These are phyloP conservation scores for Penicillium herquei DNA, from an alignment of 495 filamentous ascomycete genomes.

Conservation along the genomic window DNA sequence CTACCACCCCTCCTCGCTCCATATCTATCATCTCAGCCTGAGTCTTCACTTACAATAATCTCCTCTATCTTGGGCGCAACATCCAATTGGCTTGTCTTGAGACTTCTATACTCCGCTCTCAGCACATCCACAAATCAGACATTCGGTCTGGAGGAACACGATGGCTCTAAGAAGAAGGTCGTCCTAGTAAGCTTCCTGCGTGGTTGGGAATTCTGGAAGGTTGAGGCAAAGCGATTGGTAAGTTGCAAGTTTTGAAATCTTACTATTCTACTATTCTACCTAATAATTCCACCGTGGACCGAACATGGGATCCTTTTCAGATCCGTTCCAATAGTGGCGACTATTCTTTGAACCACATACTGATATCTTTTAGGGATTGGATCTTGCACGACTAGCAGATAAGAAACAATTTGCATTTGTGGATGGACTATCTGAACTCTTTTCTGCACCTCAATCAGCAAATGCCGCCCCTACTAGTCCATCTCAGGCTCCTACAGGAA, in stretches of 20 bases:
- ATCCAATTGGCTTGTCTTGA: constrained; percentile 71
- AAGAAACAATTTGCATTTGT: constrained; percentile 65
- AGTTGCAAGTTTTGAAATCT: constrained; percentile 20
- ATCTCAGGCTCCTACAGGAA: constrained; percentile 14
- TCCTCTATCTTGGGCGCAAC: constrained; percentile 70
- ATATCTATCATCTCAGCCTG: constrained; percentile 52
- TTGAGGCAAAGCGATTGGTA: constrained; percentile 59
- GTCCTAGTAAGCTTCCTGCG: constrained; percentile 79
- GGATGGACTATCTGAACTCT: constrained; percentile 68
- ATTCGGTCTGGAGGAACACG: constrained; percentile 23
- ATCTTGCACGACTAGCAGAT: constrained; percentile 58
- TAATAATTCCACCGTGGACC: not conserved
- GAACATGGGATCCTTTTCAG: not conserved
- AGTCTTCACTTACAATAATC: constrained; percentile 63
- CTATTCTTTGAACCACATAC: not conserved
- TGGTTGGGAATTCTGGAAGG: constrained; percentile 72
- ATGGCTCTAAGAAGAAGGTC: constrained; percentile 48
- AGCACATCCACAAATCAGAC: constrained; percentile 19
- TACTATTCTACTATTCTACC: not conserved
- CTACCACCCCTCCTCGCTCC: constrained; percentile 68
- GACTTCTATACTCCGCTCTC: constrained; percentile 61
- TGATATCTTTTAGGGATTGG: constrained; percentile 53
- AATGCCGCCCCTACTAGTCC: constrained; percentile 8
- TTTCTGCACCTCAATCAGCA: constrained; percentile 30
- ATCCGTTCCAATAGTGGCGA: not conserved